phyloP scores from a whole-genome alignment of 176 grass and related monocot species.

The Saccharum spontaneum region DNA sequence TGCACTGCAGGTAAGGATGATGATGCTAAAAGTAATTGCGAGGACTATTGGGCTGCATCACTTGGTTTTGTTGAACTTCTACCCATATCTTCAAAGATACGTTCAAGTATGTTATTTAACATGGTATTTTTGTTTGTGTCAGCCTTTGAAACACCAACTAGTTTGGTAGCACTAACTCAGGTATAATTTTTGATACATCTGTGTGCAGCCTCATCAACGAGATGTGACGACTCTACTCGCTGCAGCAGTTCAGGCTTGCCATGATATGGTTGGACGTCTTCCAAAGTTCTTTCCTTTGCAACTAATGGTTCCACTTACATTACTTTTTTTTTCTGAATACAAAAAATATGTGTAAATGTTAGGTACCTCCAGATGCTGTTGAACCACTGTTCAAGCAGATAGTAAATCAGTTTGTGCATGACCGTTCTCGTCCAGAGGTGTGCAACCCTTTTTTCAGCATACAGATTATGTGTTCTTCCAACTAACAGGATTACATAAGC shows the following conservation, averaged over 20 bases:
- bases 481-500: not conserved
- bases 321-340: conserved; percentile 4
- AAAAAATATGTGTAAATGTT: conserved; percentile 10
- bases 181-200: conserved; percentile 18
- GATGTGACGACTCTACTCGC: conserved; percentile 95
- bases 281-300: not conserved
- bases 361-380: conserved; percentile 96
- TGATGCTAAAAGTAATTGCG: conserved; percentile 88
- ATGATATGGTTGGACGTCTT: conserved; percentile 70
- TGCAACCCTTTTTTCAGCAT: conserved; percentile 11
- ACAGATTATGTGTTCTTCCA: conserved; percentile 4
- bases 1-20: conserved; percentile 85
- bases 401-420: conserved; percentile 99
- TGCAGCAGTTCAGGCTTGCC: conserved; percentile 94
- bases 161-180: not conserved
- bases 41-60: conserved; percentile 87
- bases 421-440: conserved; percentile 92
- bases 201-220: conserved; percentile 85
- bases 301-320: conserved; percentile 4
- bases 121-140: not conserved
- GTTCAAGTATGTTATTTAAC: conserved; percentile 63
- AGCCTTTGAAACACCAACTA: not conserved
- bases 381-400: conserved; percentile 96
- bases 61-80: conserved; percentile 83
- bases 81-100: conserved; percentile 90